Evolutionary conservation across 179 eudicot species (phyloP).

Genomic region (Silene vulgaris): DNA sequence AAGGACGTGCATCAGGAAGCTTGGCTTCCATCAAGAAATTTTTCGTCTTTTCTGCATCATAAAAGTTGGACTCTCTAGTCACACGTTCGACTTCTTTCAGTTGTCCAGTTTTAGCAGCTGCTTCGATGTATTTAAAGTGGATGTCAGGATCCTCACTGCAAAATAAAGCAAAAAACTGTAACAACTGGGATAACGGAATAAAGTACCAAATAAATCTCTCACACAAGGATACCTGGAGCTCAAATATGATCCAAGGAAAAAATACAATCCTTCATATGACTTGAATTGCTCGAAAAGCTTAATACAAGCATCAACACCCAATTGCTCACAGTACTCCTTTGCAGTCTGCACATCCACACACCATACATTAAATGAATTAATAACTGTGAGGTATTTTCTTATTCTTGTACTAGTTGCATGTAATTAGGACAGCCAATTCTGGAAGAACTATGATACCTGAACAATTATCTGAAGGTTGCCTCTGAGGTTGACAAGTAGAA

Average conservation of each 20-base stretch:
- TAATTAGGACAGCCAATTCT: neutral
- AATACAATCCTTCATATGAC: constrained; percentile 84
- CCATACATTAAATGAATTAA: constrained; percentile 3
- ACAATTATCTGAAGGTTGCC: constrained; percentile 95
- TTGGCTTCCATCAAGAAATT: constrained; percentile 92
- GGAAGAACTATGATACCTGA: constrained; percentile 45
- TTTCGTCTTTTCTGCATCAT: constrained; percentile 80
- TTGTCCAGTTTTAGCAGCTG: constrained; percentile 91
- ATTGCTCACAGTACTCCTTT: constrained; percentile 78
- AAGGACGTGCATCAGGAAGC: constrained; percentile 91
- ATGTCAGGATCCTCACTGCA: constrained; percentile 89
- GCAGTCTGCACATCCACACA: constrained; percentile 8
- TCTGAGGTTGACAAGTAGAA: constrained; percentile 72
- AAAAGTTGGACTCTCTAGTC: constrained; percentile 86
- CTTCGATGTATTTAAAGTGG: constrained; percentile 85
- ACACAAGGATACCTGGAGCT: constrained; percentile 64
- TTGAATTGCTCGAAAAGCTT: constrained; percentile 93
- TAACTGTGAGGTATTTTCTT: neutral
- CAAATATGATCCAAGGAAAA: constrained; percentile 83
- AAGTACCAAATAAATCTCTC: constrained; percentile 12
- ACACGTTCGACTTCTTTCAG: constrained; percentile 93
- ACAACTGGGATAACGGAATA: neutral
- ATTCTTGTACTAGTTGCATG: neutral
- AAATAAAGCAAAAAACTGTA: constrained; percentile 3
- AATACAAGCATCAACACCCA: constrained; percentile 79